phyloP scores from a whole-genome alignment of 805 yeast genomes.

The Danielia reshetovae region DNA sequence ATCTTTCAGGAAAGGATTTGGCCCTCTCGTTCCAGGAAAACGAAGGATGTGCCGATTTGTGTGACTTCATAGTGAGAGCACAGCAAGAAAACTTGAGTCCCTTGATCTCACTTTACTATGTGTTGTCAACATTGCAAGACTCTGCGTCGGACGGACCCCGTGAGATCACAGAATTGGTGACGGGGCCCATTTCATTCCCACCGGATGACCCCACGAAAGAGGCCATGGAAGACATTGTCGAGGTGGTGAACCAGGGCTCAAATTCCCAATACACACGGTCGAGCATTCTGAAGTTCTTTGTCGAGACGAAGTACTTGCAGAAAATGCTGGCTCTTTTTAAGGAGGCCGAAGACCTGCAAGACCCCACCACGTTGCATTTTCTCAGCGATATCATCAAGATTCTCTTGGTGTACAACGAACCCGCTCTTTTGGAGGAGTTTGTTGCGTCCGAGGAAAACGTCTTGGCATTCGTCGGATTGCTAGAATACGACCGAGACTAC shows the following conservation, averaged over 20 bases:
- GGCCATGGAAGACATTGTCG: slow-evolving; percentile 52
- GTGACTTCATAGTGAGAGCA: slow-evolving; percentile 72
- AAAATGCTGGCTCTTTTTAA: slow-evolving; percentile 52
- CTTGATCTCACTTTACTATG: slow-evolving; percentile 58
- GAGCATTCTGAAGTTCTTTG: slow-evolving; percentile 53
- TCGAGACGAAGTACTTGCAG: slow-evolving; percentile 49
- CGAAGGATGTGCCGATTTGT: slow-evolving; percentile 78
- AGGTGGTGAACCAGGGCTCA: slow-evolving; percentile 55
- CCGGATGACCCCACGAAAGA: slow-evolving; percentile 43
- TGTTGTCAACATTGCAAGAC: slow-evolving; percentile 41
- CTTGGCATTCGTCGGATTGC: slow-evolving; percentile 64
- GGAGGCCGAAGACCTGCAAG: slow-evolving; percentile 49
- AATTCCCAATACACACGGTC: slow-evolving; percentile 61
- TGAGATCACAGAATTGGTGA: slow-evolving; percentile 70
- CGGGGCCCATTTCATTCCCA: slow-evolving; percentile 78
- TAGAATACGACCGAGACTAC: slow-evolving; percentile 86
- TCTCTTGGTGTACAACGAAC: slow-evolving; percentile 66
- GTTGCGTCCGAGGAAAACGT: slow-evolving; percentile 29
- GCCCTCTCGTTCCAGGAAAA: slow-evolving; percentile 92
- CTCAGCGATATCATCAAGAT: slow-evolving; percentile 74
- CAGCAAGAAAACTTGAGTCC: slow-evolving; percentile 57
- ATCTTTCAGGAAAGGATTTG: slow-evolving; percentile 64
- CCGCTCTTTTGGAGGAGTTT: slow-evolving; percentile 30
- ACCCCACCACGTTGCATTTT: slow-evolving; percentile 55
- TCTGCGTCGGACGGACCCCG: slow-evolving; percentile 15